These are phyloP conservation scores for Akanthomyces uredinophilus DNA, from an alignment of 2,329 filamentous ascomycete species.

Conservation along the genomic window DNA sequence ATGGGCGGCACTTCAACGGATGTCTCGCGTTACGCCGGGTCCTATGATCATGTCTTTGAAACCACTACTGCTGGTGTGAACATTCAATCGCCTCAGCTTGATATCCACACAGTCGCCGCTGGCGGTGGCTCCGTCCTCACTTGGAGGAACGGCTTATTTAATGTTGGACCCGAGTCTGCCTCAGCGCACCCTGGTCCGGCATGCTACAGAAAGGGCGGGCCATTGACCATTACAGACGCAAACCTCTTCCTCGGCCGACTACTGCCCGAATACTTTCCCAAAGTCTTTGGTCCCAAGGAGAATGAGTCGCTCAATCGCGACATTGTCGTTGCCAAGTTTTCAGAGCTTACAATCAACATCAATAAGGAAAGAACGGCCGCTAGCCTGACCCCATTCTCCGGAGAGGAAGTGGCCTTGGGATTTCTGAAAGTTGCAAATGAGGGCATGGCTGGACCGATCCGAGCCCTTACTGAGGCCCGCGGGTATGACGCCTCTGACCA, in stretches of 20 bases:
- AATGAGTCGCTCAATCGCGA: slow-evolving; percentile 46
- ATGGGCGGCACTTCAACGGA: slow-evolving; percentile 70
- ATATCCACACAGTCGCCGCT: slow-evolving; percentile 77
- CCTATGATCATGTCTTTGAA: slow-evolving; percentile 53
- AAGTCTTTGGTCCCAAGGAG: slow-evolving; percentile 66
- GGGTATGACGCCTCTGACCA: slow-evolving; percentile 32
- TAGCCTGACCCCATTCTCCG: slow-evolving; percentile 24
- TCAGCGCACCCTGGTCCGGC: slow-evolving; percentile 67
- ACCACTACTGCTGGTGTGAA: slow-evolving; percentile 74
- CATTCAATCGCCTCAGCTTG: slow-evolving; percentile 72
- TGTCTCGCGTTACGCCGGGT: slow-evolving; percentile 59
- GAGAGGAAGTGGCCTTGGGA: slow-evolving; percentile 32
- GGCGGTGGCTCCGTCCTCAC: slow-evolving; percentile 67
- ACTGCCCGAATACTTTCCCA: slow-evolving; percentile 61
- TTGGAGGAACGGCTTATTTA: slow-evolving; percentile 67
- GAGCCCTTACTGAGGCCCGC: slow-evolving; percentile 31
- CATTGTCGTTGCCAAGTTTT: slow-evolving; percentile 34
- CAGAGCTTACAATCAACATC: slow-evolving; percentile 36
- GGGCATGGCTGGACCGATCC: slow-evolving; percentile 32
- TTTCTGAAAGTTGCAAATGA: slow-evolving; percentile 35
- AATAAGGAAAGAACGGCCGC: slow-evolving; percentile 31
- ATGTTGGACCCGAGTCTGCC: slow-evolving; percentile 67
- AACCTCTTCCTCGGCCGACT: slow-evolving; percentile 62
- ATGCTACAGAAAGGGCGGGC: slow-evolving; percentile 68
- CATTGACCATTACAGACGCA: slow-evolving; percentile 67